phyloP scores from a whole-genome alignment of 805 yeast species.

The Lipomyces kockii region DNA sequence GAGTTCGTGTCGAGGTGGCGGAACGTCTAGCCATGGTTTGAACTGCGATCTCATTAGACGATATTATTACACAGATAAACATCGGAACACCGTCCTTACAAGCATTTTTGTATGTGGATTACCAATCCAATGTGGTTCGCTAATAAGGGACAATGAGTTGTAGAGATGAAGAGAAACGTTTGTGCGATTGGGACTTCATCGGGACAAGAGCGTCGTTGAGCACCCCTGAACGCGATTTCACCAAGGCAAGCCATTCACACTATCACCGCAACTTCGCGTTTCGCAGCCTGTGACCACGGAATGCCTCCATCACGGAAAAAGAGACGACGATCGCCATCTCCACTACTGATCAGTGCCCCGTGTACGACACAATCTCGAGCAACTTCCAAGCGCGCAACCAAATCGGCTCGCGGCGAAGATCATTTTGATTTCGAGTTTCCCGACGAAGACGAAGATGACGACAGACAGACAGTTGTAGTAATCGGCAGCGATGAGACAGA shows the following conservation, averaged over 20 bases:
- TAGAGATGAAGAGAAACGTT: not conserved
- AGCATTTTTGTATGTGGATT: not conserved
- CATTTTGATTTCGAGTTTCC: not conserved
- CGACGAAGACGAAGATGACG: conserved; percentile 3
- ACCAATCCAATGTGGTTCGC: not conserved
- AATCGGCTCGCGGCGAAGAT: not conserved
- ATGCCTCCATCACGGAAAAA: not conserved
- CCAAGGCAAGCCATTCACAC: not conserved
- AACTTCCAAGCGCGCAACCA: not conserved
- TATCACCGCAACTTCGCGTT: not conserved
- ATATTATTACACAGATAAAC: not conserved
- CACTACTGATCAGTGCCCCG: not conserved
- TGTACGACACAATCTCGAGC: not conserved
- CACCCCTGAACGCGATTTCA: not conserved
- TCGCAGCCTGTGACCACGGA: not conserved
- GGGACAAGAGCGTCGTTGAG: no score
- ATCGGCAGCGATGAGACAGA: not conserved
- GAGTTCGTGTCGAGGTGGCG: conserved; percentile 51
- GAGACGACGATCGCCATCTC: not conserved
- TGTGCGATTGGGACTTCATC: not conserved
- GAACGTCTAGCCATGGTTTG: conserved; percentile 52
- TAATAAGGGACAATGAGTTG: not conserved
- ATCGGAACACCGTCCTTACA: not conserved
- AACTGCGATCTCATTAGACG: conserved; percentile 41
- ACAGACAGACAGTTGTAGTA: not conserved